These are phyloP conservation scores for Populus nigra DNA, from an alignment of 345 rosid genomes.

Conservation along the genomic window DNA sequence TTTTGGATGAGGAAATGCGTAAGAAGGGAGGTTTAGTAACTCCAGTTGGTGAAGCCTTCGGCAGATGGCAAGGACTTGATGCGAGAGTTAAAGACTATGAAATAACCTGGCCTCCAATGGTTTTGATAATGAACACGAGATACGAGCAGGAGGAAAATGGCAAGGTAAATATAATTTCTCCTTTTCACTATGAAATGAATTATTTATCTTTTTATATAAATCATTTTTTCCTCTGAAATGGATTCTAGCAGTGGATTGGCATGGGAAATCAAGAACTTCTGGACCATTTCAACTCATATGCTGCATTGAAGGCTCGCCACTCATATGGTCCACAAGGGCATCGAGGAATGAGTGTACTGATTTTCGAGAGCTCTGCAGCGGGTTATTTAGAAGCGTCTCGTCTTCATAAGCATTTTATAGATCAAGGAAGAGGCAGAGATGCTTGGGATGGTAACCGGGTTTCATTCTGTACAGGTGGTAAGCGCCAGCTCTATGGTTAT, in stretches of 20 bases:
- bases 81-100: slow-evolving; percentile 13
- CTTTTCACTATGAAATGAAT: neutral
- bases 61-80: slow-evolving; percentile 20
- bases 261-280: slow-evolving; percentile 25
- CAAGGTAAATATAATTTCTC: slow-evolving; percentile 5
- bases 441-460: slow-evolving; percentile 3
- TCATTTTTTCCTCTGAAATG: neutral
- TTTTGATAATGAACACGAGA: slow-evolving; percentile 21
- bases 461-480: slow-evolving; percentile 8
- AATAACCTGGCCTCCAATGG: slow-evolving; percentile 24
- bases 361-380: slow-evolving; percentile 15
- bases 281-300: slow-evolving; percentile 18
- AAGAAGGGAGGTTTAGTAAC: slow-evolving; percentile 4
- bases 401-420: slow-evolving; percentile 13
- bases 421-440: slow-evolving; percentile 18
- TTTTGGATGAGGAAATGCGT: slow-evolving; percentile 11
- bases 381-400: slow-evolving; percentile 22
- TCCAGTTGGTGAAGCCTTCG: slow-evolving; percentile 1
- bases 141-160: slow-evolving; percentile 18
- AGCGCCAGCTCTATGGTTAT: slow-evolving; percentile 23
- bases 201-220: neutral
- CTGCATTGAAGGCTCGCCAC: slow-evolving; percentile 21
- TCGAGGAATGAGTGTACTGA: slow-evolving; percentile 21
- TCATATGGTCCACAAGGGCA: slow-evolving; percentile 27
- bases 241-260: slow-evolving; percentile 23